Evolutionary conservation across 2,329 filamentous ascomycete genomes (phyloP), one percentile per base, ranked within the genome.

Genomic region (Hymenoscyphus repandus): DNA sequence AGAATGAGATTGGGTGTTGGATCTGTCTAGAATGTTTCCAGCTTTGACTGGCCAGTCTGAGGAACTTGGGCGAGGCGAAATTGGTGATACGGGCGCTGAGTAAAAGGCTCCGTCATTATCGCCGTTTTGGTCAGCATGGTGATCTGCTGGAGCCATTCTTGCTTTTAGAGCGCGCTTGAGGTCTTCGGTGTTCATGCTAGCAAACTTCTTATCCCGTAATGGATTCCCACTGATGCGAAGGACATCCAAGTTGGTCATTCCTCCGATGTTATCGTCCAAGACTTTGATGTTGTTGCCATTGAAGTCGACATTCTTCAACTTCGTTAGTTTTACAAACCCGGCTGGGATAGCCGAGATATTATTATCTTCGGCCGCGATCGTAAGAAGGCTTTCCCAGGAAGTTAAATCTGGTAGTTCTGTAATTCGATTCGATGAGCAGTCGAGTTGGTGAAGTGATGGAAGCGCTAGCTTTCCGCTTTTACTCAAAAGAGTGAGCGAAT

Each of bases 181-280:
- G 48, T 93, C 87, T 12, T 90, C 86, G 0, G 88, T 90, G 18
- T 79, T 78, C 71, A 95, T 88, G 0, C 81, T 86, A 12, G 91
- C 74, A 59, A 93, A 90, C 65, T 90, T 96, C 65, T 87, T 90
- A 65, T 96, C 90, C 12, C 88, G 79, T 12, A 99, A 72, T 0
- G 93, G 93, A 62, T 99, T 99, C n/a, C 90, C 90, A 39, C 83
- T 84, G 31, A 99, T 74, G 4, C 85, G 82, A 38, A 97, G 78
- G 64, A 84, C 84, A 17, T 82, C 77, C 9, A 99, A 72, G 40
- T 71, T 83, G 5, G 89, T 82, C 90, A 97, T 96, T 22, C 80
- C 73, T 5, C 85, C 86, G 51, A 97, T 80, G 57, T 83, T 83
- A 0, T 88, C 78, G 30, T 93, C 88, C 6, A 99, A 68, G 11